phyloP scores from a whole-genome alignment of 495 filamentous ascomycete species.

The Penicillium mononematosum region DNA sequence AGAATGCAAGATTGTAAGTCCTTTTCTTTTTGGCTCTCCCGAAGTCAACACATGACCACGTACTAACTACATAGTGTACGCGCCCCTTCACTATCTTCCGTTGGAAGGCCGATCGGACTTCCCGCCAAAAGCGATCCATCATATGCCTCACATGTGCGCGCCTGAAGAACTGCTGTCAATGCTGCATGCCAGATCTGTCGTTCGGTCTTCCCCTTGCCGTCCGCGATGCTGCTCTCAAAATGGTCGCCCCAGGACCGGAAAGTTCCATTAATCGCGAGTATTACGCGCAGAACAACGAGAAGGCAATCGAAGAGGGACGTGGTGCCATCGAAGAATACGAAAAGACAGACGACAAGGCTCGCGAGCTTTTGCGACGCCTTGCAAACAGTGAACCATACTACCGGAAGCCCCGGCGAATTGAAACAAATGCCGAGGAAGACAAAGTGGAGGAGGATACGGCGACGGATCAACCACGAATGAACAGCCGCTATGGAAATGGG shows the following conservation, averaged over 20 bases:
- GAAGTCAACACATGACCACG: neutral
- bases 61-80: slow-evolving; percentile 60
- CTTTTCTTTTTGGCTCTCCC: neutral
- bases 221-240: slow-evolving; percentile 94
- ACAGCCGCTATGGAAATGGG: slow-evolving; percentile 47
- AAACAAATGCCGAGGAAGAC: slow-evolving; percentile 46
- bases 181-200: slow-evolving; percentile 95
- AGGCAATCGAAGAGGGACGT: slow-evolving; percentile 86
- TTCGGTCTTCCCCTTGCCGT: slow-evolving; percentile 93
- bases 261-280: slow-evolving; percentile 94
- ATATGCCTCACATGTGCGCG: slow-evolving; percentile 95
- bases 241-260: slow-evolving; percentile 88
- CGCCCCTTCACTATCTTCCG: slow-evolving; percentile 94
- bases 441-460: slow-evolving; percentile 28
- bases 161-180: slow-evolving; percentile 97
- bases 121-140: slow-evolving; percentile 81
- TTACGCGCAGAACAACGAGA: slow-evolving; percentile 95
- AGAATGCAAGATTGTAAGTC: slow-evolving; percentile 56
- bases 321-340: slow-evolving; percentile 85
- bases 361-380: slow-evolving; percentile 79
- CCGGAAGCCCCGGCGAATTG: slow-evolving; percentile 71
- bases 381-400: slow-evolving; percentile 95
- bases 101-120: slow-evolving; percentile 88
- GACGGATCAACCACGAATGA: slow-evolving; percentile 31
- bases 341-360: slow-evolving; percentile 93